These are phyloP conservation scores for Hypsizygus marmoreus DNA, from an alignment of 768 basidiomycete species.

Conservation along the genomic window DNA sequence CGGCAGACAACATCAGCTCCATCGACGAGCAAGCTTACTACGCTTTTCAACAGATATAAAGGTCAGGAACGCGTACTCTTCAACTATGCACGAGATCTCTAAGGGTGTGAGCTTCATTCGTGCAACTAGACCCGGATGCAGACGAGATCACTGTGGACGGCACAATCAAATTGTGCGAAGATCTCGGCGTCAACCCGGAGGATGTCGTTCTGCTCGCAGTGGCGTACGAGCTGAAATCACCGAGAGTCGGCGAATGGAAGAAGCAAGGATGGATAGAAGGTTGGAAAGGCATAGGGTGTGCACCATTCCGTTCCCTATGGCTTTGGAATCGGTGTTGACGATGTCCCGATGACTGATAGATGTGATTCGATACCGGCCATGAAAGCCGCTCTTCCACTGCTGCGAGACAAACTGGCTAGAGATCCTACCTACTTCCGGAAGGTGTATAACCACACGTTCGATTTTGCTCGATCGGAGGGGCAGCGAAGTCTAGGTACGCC, in stretches of 20 bases:
- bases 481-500: conserved; percentile 81
- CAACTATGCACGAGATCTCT: conserved; percentile 1
- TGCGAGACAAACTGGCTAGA: conserved; percentile 61
- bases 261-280: conserved; percentile 76
- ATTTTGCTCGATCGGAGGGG: conserved; percentile 73
- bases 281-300: conserved; percentile 75
- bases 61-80: conserved; percentile 38
- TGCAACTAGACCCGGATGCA: conserved; percentile 51
- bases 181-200: conserved; percentile 70
- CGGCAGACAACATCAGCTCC: conserved; percentile 29
- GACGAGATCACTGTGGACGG: conserved; percentile 77
- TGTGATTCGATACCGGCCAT: conserved; percentile 68
- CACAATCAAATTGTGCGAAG: conserved; percentile 75
- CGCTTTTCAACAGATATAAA: conserved; percentile 70
- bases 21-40: conserved; percentile 54
- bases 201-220: conserved; percentile 82
- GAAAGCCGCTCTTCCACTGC: conserved; percentile 50
- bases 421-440: conserved; percentile 72
- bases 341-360: conserved; percentile 41
- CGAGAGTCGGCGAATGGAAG: conserved; percentile 70
- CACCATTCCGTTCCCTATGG: conserved; percentile 9
- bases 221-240: conserved; percentile 81
- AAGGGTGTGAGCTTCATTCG: neutral
- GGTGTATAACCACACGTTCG: conserved; percentile 82
- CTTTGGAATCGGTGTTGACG: neutral